Conservation (phyloP, 805 yeast genomes). For the Millerozyma miso region DNA sequence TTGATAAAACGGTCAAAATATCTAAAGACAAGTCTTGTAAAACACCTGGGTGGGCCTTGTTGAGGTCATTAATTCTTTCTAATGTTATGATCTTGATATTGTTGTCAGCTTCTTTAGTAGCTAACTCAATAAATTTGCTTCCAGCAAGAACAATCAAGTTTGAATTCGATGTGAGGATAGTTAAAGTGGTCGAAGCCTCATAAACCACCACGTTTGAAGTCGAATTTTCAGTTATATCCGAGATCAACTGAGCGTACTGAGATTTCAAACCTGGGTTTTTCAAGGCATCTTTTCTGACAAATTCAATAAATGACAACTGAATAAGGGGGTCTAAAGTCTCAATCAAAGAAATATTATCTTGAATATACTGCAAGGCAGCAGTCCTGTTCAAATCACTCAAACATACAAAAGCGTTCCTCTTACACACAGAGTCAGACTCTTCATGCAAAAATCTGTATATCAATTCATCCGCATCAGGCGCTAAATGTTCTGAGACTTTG, state of each 20-base stretch:
- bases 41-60: constrained; percentile 71
- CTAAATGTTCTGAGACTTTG: constrained; percentile 76
- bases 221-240: constrained; percentile 67
- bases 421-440: constrained; percentile 91
- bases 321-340: constrained; percentile 73
- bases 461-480: constrained; percentile 94
- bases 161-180: constrained; percentile 59
- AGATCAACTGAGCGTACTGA: constrained; percentile 67
- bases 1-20: constrained; percentile 75
- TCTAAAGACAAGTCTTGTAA: constrained; percentile 83
- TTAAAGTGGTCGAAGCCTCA: constrained; percentile 85
- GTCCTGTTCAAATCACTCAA: constrained; percentile 79
- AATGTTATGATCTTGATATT: constrained; percentile 90
- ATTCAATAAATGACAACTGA: constrained; percentile 88
- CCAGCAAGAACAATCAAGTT: constrained; percentile 75
- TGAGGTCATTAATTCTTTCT: constrained; percentile 76
- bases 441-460: constrained; percentile 65
- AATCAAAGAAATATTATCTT: constrained; percentile 58
- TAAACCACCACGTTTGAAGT: constrained; percentile 72
- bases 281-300: constrained; percentile 77
- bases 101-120: constrained; percentile 90
- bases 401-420: constrained; percentile 91
- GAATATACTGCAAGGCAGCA: constrained; percentile 77
- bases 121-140: constrained; percentile 78
- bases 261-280: constrained; percentile 59